Evolutionary conservation across 768 basidiomycete genomes (phyloP), one percentile per base, ranked within the genome.

Genomic region (Kwoniella newhampshirensis): DNA sequence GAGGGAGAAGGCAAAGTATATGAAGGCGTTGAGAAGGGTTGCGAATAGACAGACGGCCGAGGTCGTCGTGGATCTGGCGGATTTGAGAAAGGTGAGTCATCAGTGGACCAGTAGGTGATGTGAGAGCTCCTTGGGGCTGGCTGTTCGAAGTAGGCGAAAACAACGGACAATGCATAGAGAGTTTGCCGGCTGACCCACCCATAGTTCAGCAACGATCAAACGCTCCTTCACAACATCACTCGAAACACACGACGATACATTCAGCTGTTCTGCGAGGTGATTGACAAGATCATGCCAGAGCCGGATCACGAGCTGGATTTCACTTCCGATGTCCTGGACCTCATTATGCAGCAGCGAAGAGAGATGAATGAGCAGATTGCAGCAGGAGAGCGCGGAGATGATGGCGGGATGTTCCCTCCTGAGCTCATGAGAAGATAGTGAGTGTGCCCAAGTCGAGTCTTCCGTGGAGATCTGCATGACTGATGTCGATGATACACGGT

Each of bases 351-450:
- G 74, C 96, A 98, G 71, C 82, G 96, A 51, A 81, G 86, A 51
- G 89, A 96, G 75, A 82, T 90, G 57, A 97, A 97, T 68, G 85
- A 87, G 53, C 85, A 87, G 74, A 80, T 63, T 35, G 57, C 54
- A 41, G 55, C 54, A 45, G 71, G 63, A 4, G 70, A 73, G 39
- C 49, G 68, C 30, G 39, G 53, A 2, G 62, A 64, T 18, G 70
- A 71, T n/a, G 60, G 60, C 1, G 68, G 70, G 8, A 84, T 85
- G 28, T 98, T 98, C 76, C 96, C 96, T 0, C 85, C 88, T 46
- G 91, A 94, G 72, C 79, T 99, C 17, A 82, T 98, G 66, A 81
- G 96, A 74, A 82, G 96, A 84, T 99, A 97, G 94, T 98, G 77
- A 74, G 94, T 85, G 8, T 11, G 30, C 23, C 21, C 26, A 42